phyloP scores from a whole-genome alignment of 2,329 filamentous ascomycete genomes.

The Neophaeococcomyces mojaviensis region DNA sequence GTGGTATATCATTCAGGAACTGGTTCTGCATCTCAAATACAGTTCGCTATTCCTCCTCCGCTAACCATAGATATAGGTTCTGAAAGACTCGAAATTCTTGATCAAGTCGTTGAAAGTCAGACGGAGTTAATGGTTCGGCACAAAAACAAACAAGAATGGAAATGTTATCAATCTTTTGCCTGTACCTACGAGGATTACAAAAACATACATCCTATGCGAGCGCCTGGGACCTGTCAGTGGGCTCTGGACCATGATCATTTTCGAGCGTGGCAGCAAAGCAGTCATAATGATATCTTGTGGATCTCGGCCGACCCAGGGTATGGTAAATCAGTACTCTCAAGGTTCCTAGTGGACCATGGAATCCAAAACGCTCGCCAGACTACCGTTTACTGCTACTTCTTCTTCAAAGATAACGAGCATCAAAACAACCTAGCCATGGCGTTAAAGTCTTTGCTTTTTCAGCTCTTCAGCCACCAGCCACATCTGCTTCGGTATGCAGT shows the following conservation, averaged over 20 bases:
- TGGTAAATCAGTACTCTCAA: constrained; percentile 33
- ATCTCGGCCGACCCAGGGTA: constrained; percentile 33
- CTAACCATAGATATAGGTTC: too few relatives aligned
- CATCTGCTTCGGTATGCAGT: constrained; percentile 20
- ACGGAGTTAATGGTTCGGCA: too few relatives aligned
- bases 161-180: too few relatives aligned
- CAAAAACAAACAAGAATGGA: too few relatives aligned
- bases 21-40: too few relatives aligned
- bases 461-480: constrained; percentile 26
- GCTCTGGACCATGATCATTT: constrained; percentile 23
- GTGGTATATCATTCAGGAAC: too few relatives aligned
- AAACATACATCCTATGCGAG: constrained; percentile 27
- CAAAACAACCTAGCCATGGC: constrained; percentile 27
- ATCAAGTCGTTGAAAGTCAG: too few relatives aligned
- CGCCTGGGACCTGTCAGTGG: constrained; percentile 27
- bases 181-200: constrained; percentile 25
- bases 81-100: too few relatives aligned
- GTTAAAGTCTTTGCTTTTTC: constrained; percentile 31
- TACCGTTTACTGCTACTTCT: constrained; percentile 29
- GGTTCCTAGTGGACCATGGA: constrained; percentile 27
- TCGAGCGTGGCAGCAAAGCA: constrained; percentile 22
- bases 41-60: too few relatives aligned
- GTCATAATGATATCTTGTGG: constrained; percentile 27
- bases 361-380: constrained; percentile 14
- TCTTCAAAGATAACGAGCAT: constrained; percentile 31